Base-by-base conservation (phyloP, 345 rosid genomes). In the Microthlaspi erraticum region DNA sequence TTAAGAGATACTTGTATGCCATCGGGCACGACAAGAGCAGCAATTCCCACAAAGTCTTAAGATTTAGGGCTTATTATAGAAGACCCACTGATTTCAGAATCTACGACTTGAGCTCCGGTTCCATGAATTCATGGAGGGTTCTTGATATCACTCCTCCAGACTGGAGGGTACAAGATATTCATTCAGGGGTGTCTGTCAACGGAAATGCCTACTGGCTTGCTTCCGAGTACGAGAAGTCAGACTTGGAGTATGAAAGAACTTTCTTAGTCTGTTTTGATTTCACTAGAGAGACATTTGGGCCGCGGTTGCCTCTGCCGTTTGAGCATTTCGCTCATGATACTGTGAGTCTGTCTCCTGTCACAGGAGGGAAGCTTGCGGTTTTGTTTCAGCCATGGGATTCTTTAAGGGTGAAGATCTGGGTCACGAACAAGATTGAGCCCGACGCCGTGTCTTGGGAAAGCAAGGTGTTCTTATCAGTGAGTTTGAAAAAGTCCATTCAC, bases 241-340 rank as follows among this genome's bases (percentile, higher is more conserved):
- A 5, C 12, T n/a, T n/a, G n/a, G 6, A 5, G 13, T 2, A 0
- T 11, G 14, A 1, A 2, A 2, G 7, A 8, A 18, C 2, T 45
- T 45, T 6, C 51, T 45, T 45, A 16, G 51, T 45, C 20, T 17
- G 26, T 45, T 45, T 45, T 16, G 51, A 46, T 46, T 46, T 46
- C 20, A 16, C 51, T 17, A 18, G 23, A 7, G 51, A 26, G 29
- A 26, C 29, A 26, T 26, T 26, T 26, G 29, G 29, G 29, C 29
- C 29, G 29, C 29, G 29, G 18, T 8, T 46, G 11, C 51, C 51
- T 46, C 51, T 46, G 23, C 51, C 51, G 2, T 46, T 17, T 16
- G 6, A 41, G 45, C 14, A 32, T 32, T 12, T 8, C 5, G 5
- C 8, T 46, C 4, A 0, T 6, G 51, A 18, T 17, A 7, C 20